phyloP scores from a whole-genome alignment of 352 stramenopile species.

The Phytophthora hibernalis region DNA sequence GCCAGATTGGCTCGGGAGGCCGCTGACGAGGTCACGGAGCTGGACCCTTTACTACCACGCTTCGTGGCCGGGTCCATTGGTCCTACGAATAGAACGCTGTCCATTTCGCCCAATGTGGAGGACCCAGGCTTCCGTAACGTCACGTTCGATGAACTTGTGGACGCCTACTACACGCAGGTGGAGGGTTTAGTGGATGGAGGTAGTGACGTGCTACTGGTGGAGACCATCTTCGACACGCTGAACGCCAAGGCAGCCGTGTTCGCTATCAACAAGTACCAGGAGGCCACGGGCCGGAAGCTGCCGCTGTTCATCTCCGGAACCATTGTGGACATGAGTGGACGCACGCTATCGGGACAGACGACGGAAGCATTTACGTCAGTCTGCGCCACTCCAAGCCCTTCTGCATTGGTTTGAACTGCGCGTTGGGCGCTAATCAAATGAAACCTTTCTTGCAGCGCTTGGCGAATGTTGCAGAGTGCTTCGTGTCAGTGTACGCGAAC shows the following conservation, averaged over 20 bases:
- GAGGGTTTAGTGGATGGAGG: conserved; percentile 96
- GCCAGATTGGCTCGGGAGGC: conserved; percentile 92
- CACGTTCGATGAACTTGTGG: conserved; percentile 97
- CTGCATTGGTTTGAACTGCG: conserved; percentile 97
- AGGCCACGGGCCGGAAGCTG: conserved; percentile 90
- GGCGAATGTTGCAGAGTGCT: conserved; percentile 94
- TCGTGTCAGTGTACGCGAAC: conserved; percentile 97
- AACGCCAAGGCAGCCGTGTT: conserved; percentile 98
- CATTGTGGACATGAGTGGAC: conserved; percentile 96
- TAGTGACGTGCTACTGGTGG: conserved; percentile 95
- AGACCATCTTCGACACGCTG: conserved; percentile 98
- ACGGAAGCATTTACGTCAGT: conserved; percentile 96
- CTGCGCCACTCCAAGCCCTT: conserved; percentile 96
- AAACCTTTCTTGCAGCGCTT: conserved; percentile 94
- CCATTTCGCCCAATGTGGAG: conserved; percentile 96
- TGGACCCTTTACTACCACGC: conserved; percentile 92
- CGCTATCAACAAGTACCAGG: conserved; percentile 93
- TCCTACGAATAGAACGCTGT: conserved; percentile 96
- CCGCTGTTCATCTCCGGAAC: conserved; percentile 97
- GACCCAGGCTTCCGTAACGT: conserved; percentile 95
- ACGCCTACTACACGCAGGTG: conserved; percentile 96
- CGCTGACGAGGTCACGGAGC: conserved; percentile 93
- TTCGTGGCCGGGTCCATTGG: conserved; percentile 97
- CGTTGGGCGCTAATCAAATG: conserved; percentile 96
- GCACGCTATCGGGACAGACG: conserved; percentile 96